Conservation (phyloP, 1,284 basidiomycete genomes). For the Boletus semigastroideus region DNA sequence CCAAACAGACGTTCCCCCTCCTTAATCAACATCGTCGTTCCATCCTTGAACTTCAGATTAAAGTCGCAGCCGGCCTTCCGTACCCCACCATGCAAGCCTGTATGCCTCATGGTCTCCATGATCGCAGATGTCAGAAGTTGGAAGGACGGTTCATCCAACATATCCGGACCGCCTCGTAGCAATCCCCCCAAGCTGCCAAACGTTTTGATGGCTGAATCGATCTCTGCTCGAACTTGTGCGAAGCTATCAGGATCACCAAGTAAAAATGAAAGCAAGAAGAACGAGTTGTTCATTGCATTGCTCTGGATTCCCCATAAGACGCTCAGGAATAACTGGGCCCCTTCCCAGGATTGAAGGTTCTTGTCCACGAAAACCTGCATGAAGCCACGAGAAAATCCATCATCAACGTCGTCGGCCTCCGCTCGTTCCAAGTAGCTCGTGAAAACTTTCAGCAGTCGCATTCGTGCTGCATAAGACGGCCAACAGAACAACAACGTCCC, state of each 20-base stretch:
- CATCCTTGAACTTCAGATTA: constrained; percentile 11
- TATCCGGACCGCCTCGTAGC: constrained; percentile 10
- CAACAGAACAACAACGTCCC: constrained; percentile 15
- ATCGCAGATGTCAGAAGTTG: constrained; percentile 26
- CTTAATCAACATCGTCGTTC: constrained; percentile 11
- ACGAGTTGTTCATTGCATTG: constrained; percentile 19
- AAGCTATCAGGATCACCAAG: constrained; percentile 13
- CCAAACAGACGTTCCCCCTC: constrained; percentile 25
- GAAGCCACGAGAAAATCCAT: constrained; percentile 11
- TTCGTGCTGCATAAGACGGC: constrained; percentile 19
- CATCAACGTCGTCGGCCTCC: constrained; percentile 4
- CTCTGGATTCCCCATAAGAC: constrained; percentile 28
- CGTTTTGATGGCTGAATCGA: constrained; percentile 19
- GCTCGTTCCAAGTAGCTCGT: constrained; percentile 14
- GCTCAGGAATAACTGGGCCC: constrained; percentile 20
- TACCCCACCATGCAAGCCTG: constrained; percentile 17
- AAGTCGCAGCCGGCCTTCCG: constrained; percentile 20
- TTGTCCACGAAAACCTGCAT: constrained; percentile 21
- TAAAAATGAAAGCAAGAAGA: constrained; percentile 23
- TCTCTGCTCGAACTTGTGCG: constrained; percentile 20
- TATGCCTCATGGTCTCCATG: constrained; percentile 31
- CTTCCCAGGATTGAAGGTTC: constrained; percentile 17
- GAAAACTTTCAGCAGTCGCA: constrained; percentile 10
- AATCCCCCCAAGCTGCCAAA: constrained; percentile 13
- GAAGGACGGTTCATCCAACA: constrained; percentile 23